A percentile compares a stretch with the other conserved stretches of the same genome.
Evolutionary conservation across 1,139 yeast genomes (phyloP).

Genomic region (Arxiozyma telluris): DNA sequence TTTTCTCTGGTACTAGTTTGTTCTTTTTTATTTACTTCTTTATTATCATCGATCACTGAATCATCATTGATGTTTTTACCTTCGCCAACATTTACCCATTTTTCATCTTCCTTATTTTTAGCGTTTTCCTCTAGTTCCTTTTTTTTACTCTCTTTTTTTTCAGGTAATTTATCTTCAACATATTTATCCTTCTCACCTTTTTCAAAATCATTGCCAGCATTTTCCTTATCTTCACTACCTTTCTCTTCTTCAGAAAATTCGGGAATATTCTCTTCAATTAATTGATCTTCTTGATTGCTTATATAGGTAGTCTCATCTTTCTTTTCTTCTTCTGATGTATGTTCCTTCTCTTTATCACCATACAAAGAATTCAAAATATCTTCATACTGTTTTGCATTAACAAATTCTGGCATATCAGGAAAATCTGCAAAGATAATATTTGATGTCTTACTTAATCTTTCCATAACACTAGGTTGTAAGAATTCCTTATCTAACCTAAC

Average conservation of each 20-base stretch:
- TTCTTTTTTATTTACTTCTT: neutral
- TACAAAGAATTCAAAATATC: slow-evolving; percentile 12
- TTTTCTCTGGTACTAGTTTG: no score
- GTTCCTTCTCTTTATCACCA: slow-evolving; percentile 8
- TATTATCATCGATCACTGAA: neutral
- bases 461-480: slow-evolving; percentile 15
- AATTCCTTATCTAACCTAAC: slow-evolving; percentile 17
- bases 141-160: neutral
- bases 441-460: slow-evolving; percentile 14
- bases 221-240: slow-evolving; percentile 5
- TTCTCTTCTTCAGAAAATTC: slow-evolving; percentile 6
- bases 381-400: slow-evolving; percentile 16
- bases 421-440: slow-evolving; percentile 21
- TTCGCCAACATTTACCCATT: slow-evolving; percentile 4
- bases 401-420: slow-evolving; percentile 22
- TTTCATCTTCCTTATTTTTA: neutral
- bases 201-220: neutral
- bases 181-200: neutral
- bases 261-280: slow-evolving; percentile 19
- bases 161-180: neutral
- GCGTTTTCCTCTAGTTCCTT: neutral
- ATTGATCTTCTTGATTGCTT: slow-evolving; percentile 8
- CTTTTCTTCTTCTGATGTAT: slow-evolving; percentile 7
- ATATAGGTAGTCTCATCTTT: slow-evolving; percentile 3
- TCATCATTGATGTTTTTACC: slow-evolving; percentile 4